phyloP scores from a whole-genome alignment of 257 asterid species.

The Avicennia marina region DNA sequence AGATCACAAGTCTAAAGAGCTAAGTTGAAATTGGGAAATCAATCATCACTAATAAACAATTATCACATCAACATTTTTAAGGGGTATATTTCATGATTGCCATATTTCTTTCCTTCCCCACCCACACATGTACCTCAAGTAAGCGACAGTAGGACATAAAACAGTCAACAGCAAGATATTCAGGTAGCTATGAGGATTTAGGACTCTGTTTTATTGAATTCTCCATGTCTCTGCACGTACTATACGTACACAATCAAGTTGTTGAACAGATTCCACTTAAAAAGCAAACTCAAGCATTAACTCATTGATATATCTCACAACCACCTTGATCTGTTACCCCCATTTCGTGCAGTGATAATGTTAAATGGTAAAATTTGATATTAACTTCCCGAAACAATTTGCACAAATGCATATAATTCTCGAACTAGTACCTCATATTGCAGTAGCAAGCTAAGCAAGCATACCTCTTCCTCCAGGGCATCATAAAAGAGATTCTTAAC shows the following conservation, averaged over 20 bases:
- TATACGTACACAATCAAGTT: conserved; percentile 9
- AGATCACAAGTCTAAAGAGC: conserved; percentile 1
- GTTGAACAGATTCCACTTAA: neutral
- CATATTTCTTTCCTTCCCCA: neutral
- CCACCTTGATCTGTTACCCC: too few relatives aligned
- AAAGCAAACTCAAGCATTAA: neutral
- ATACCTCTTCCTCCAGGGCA: conserved; percentile 43
- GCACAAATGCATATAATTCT: neutral
- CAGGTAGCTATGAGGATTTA: neutral
- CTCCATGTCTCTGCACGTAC: neutral
- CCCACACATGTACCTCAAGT: conserved; percentile 6
- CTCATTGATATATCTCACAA: neutral
- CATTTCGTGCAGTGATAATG: neutral
- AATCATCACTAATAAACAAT: neutral
- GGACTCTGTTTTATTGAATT: neutral
- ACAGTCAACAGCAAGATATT: neutral
- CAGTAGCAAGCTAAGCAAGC: neutral
- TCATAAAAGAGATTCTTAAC: conserved; percentile 27
- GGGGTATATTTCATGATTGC: neutral
- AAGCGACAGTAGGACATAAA: neutral
- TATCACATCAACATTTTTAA: neutral
- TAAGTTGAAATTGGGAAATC: conserved; percentile 4
- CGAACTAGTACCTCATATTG: conserved; percentile 13
- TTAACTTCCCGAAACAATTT: conserved; percentile 3
- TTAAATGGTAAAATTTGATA: neutral